These are phyloP conservation scores for Cercophora newfieldiana DNA, from an alignment of 495 filamentous ascomycete genomes.

Conservation along the genomic window DNA sequence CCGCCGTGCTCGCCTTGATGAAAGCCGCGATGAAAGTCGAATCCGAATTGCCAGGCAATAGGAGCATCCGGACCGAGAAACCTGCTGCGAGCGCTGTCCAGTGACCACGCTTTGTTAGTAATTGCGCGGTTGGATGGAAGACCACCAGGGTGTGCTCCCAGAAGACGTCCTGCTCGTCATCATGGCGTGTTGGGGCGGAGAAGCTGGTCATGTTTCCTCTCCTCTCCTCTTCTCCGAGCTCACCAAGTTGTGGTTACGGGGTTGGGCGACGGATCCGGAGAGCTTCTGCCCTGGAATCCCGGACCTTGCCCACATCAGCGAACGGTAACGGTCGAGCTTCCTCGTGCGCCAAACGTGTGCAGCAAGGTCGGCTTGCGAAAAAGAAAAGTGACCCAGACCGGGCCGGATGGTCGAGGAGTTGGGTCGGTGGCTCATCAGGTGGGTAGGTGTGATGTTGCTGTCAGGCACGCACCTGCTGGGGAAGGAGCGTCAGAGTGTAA, in stretches of 20 bases:
- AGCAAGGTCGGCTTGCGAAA: background rate
- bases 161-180: constrained; percentile 4
- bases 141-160: background rate
- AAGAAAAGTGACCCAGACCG: constrained; percentile 1
- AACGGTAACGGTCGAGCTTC: background rate
- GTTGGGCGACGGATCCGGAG: background rate
- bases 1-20: background rate
- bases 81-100: background rate
- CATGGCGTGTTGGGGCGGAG: background rate
- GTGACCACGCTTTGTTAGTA: background rate
- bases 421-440: too few relatives aligned
- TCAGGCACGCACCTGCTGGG: background rate
- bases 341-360: background rate
- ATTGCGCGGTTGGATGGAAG: background rate
- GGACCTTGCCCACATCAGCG: background rate
- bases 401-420: background rate
- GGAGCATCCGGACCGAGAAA: background rate
- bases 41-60: background rate
- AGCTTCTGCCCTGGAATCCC: background rate
- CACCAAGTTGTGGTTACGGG: constrained; percentile 2
- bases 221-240: constrained; percentile 2
- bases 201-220: too few relatives aligned
- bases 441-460: background rate
- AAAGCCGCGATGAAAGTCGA: background rate
- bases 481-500: background rate